These are phyloP conservation scores for Tricholoma hemisulphureum DNA, from an alignment of 768 basidiomycete species.

Conservation along the genomic window DNA sequence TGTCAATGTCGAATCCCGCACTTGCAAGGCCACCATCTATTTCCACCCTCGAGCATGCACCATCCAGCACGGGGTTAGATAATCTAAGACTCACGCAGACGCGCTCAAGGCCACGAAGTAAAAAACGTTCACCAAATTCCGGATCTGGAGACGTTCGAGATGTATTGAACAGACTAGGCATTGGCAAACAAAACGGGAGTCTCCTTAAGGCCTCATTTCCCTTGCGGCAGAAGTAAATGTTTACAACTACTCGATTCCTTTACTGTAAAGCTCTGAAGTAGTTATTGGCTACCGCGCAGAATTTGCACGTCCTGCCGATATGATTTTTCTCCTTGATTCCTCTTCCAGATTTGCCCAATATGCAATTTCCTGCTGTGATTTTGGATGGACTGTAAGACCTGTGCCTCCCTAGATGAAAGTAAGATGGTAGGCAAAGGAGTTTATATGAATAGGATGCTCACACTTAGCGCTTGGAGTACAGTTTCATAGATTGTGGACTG, in stretches of 20 bases:
- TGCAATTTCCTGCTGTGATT: constrained; percentile 80
- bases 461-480: constrained; percentile 73
- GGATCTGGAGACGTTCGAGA: constrained; percentile 75
- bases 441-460: constrained; percentile 36
- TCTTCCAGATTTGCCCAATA: constrained; percentile 89
- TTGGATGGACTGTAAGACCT: constrained; percentile 73
- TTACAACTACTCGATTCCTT: no score
- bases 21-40: constrained; percentile 68
- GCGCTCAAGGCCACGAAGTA: constrained; percentile 50
- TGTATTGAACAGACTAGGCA: constrained; percentile 78
- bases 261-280: not conserved
- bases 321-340: constrained; percentile 62
- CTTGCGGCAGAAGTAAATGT: constrained; percentile 47
- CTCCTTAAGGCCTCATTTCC: constrained; percentile 74
- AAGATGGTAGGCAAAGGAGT: not conserved
- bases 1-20: constrained; percentile 81
- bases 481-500: constrained; percentile 73
- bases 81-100: constrained; percentile 45
- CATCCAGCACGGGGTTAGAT: constrained; percentile 44
- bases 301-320: constrained; percentile 41
- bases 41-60: constrained; percentile 71
- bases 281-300: constrained; percentile 6
- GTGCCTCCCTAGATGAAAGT: constrained; percentile 52
- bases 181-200: constrained; percentile 66
- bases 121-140: constrained; percentile 47